Percentiles rank a stretch among this genome's conserved stretches.
phyloP scores from a whole-genome alignment of 1,139 yeast species.

The Yamadazyma songkhlaensis region DNA sequence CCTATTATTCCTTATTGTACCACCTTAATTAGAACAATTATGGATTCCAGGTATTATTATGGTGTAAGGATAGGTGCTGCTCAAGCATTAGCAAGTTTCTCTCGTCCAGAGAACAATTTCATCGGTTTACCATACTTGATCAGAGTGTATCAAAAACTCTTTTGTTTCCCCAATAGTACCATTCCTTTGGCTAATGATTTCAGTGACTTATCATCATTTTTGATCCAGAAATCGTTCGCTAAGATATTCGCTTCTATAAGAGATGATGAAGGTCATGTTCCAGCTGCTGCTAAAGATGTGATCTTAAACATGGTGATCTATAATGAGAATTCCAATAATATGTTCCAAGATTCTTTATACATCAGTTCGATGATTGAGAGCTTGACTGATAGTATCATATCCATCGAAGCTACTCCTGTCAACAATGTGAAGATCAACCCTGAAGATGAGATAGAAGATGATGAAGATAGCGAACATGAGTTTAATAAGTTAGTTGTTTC shows the following conservation, averaged over 20 bases:
- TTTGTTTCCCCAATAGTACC: slow-evolving; percentile 64
- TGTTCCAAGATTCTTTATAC: slow-evolving; percentile 72
- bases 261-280: slow-evolving; percentile 66
- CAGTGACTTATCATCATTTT: slow-evolving; percentile 61
- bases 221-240: slow-evolving; percentile 70
- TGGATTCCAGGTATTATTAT: slow-evolving; percentile 84
- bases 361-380: slow-evolving; percentile 57
- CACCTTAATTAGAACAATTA: slow-evolving; percentile 69
- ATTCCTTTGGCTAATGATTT: slow-evolving; percentile 84
- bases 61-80: slow-evolving; percentile 92
- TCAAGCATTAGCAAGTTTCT: slow-evolving; percentile 64
- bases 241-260: slow-evolving; percentile 57
- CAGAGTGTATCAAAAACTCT: slow-evolving; percentile 65
- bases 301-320: slow-evolving; percentile 71
- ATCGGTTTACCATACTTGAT: slow-evolving; percentile 74
- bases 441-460: not conserved
- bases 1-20: slow-evolving; percentile 72
- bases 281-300: slow-evolving; percentile 58
- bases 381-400: slow-evolving; percentile 41
- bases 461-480: slow-evolving; percentile 8
- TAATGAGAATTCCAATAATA: slow-evolving; percentile 83
- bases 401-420: slow-evolving; percentile 13
- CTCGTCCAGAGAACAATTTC: slow-evolving; percentile 58
- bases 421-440: slow-evolving; percentile 1
- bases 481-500: slow-evolving; percentile 28